Evolutionary conservation across 345 rosid species (phyloP), one percentile per base, ranked within the genome.

Genomic region (Ceriops zippeliana): DNA sequence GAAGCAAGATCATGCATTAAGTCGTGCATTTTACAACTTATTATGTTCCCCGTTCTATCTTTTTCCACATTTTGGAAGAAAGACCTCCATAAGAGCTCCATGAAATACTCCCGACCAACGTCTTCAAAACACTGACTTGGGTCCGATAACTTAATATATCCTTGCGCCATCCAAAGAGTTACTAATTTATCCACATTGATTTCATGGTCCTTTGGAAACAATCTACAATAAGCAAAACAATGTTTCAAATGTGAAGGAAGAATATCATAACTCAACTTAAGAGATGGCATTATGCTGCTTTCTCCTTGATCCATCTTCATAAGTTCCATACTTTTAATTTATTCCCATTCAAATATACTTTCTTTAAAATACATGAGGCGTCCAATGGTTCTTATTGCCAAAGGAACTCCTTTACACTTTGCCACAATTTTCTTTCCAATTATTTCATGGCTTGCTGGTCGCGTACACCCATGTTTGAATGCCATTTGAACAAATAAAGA

Each of bases 191-290:
- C 22, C 10, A 52, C 57, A 11, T 52, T 19, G 5, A 80, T 60
- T 2, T 10, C 46, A 47, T 30, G 10, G 32, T 38, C 78, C 51
- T 72, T 71, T 3, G 78, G 80, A 24, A 78, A 75, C 38, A 81
- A 35, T 1, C 78, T 64, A 31, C 82, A 80, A 31, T 57, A 73
- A 0, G 71, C 72, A 65, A 80, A 80, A n/a, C 83, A 83, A 5
- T 52, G 76, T 61, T 70, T 80, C 27, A 80, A 24, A 42, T 65
- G 73, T 0, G 73, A 46, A 5, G 85, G 69, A 3, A 83, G 72
- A 69, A 66, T 37, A 6, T 69, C 24, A 26, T 72, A 81, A 30
- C 82, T 81, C 35, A 78, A 66, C 51, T 27, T 65, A 0, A 81
- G 72, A 20, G 72, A 62, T 0, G 69, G 22, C 0, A 78, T 1